A percentile compares a stretch with the other conserved stretches of the same genome.
Conservation (phyloP, 1,139 yeast genomes). For the Yamadazyma blattariae region DNA sequence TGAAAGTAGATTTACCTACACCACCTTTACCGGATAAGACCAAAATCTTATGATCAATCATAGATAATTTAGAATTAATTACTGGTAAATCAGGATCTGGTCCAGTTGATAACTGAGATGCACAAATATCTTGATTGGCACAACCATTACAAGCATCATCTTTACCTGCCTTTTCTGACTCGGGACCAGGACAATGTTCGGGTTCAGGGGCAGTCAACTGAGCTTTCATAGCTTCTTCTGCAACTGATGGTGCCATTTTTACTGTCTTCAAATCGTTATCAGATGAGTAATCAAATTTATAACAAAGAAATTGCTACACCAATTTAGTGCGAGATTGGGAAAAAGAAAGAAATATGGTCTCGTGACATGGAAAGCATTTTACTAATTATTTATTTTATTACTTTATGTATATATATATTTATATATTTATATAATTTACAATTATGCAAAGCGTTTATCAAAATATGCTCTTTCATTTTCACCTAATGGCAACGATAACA, state of each 20-base stretch:
- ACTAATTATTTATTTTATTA: no score
- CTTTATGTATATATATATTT: no score
- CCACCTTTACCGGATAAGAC: constrained; percentile 98
- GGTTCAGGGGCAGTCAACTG: constrained; percentile 59
- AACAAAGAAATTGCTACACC: no score
- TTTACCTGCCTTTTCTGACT: constrained; percentile 87
- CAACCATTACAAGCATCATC: constrained; percentile 95
- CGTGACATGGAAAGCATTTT: no score
- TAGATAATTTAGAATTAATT: constrained; percentile 65
- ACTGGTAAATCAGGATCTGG: constrained; percentile 91
- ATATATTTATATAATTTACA: background rate
- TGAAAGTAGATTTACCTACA: constrained; percentile 95
- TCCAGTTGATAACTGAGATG: constrained; percentile 78
- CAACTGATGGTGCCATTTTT: constrained; percentile 23
- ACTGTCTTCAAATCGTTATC: no score
- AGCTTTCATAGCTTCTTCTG: constrained; percentile 14
- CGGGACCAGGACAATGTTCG: constrained; percentile 98
- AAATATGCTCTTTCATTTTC: constrained; percentile 47
- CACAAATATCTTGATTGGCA: constrained; percentile 88
- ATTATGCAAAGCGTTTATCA: constrained; percentile 7
- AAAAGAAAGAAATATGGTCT: no score
- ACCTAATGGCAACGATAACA: constrained; percentile 40
- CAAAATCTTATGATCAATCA: constrained; percentile 76
- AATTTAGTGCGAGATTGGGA: no score
- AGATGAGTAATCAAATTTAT: constrained; percentile 3